Percentiles rank a stretch among this genome's conserved stretches.
Conservation (phyloP, 106 monocot genomes). For the Xerophyta viscosa region DNA sequence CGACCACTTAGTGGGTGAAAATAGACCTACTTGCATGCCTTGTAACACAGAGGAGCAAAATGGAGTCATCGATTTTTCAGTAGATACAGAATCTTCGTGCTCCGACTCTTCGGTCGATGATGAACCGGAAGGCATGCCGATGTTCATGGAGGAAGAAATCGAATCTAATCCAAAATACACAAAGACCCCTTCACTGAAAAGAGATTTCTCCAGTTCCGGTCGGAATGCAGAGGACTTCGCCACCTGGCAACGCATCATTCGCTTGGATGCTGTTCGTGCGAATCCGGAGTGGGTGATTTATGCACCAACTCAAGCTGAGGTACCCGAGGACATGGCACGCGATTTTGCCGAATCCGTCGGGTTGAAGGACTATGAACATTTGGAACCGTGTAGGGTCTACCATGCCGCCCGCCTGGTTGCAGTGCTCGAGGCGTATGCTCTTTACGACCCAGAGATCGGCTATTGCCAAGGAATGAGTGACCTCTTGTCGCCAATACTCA, state of each 20-base stretch:
- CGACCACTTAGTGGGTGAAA: conserved; percentile 20
- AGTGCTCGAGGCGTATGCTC: conserved; percentile 70
- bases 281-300: conserved; percentile 74
- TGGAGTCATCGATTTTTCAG: conserved; percentile 12
- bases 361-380: conserved; percentile 59
- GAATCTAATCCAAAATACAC: conserved; percentile 26
- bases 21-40: conserved; percentile 5
- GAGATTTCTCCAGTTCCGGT: conserved; percentile 19
- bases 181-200: conserved; percentile 21
- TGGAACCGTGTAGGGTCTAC: conserved; percentile 69
- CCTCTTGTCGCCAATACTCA: conserved; percentile 62
- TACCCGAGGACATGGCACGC: conserved; percentile 38
- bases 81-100: conserved; percentile 46
- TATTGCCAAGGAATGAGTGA: conserved; percentile 99
- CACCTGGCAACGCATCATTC: conserved; percentile 87
- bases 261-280: conserved; percentile 70
- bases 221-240: conserved; percentile 54
- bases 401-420: conserved; percentile 77
- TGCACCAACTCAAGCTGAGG: conserved; percentile 32
- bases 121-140: conserved; percentile 23
- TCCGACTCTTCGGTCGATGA: conserved; percentile 54
- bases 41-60: conserved; percentile 19
- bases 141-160: conserved; percentile 13
- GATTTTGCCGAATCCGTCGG: conserved; percentile 40
- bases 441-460: conserved; percentile 78